A percentile compares a stretch with the other conserved stretches of the same genome.
Conservation (phyloP, 306 rosid species). For the Rubus parviflorus region DNA sequence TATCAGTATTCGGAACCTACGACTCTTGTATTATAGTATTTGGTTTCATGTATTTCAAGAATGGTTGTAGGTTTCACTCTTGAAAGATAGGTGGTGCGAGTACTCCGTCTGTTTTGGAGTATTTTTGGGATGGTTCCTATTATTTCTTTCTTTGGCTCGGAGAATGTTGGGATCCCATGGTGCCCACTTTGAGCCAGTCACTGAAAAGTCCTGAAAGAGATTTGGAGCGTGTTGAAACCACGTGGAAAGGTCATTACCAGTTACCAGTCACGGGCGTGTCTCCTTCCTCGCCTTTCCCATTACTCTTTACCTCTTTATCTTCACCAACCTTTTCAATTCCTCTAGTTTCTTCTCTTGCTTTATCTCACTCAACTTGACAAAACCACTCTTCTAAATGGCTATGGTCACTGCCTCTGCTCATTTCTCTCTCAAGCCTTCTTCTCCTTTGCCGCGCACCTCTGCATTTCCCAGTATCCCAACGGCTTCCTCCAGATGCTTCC, state of each 20-base stretch:
- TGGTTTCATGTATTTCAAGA: not conserved
- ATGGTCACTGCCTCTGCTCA: conserved; percentile 32
- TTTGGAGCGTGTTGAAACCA: conserved; percentile 25
- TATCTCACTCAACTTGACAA: conserved; percentile 4
- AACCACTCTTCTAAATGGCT: conserved; percentile 42
- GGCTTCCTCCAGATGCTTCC: conserved; percentile 29
- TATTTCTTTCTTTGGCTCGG: not conserved
- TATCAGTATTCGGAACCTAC: not conserved
- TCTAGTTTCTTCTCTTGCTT: not conserved
- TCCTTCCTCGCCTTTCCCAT: conserved; percentile 58
- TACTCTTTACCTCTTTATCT: conserved; percentile 7
- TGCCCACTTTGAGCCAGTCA: not conserved
- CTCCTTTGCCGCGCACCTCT: conserved; percentile 28
- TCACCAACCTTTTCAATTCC: not conserved
- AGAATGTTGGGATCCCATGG: not conserved
- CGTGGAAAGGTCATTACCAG: conserved; percentile 32
- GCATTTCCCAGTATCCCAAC: conserved; percentile 25
- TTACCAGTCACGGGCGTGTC: conserved; percentile 52
- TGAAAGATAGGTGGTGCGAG: no score
- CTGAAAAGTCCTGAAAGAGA: not conserved
- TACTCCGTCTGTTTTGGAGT: no score
- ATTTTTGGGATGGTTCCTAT: no score
- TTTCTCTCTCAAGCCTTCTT: conserved; percentile 11
- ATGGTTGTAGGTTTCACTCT: not conserved
- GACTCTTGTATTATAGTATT: not conserved